Base-by-base conservation (phyloP, 352 stramenopile genomes). In the Phytopythium vexans region DNA sequence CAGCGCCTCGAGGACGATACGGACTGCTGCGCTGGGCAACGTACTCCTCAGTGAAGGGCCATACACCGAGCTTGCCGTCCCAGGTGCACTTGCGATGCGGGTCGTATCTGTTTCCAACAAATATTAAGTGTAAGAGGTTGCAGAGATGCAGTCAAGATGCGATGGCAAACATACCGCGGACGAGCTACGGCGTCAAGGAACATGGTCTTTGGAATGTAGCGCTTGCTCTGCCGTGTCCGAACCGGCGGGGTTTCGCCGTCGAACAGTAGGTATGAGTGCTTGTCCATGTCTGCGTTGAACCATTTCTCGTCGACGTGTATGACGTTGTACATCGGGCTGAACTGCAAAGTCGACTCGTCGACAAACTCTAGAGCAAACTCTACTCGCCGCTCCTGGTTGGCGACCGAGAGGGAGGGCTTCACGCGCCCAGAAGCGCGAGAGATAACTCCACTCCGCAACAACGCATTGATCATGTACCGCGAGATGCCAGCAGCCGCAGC, bases 1-100 rank as follows among this genome's bases (percentile, higher is more conserved):
- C 3, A 3, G 49, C 15, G 5, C 59, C 54, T 10, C 53, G 64
- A 8, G 21, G 27, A 8, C 54, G 56, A 32, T 67, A 56, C 16
- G 50, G 38, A 32, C 56, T 76, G 8, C 37, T 52, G 1, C 49
- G 48, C 43, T 64, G 6, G 1, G 67, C 60, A 0, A 54, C 12
- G 2, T 12, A 45, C 1, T 40, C 15, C 34, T 67, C 41, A 1
- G 35, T 50, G 39, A 76, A 72, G 3, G 45, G 44, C 58, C 66
- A 70, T 1, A 64, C 65, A 11, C 59, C 67, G 27, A 67, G 57
- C 31, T 75, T 72, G 0, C 62, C 56, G 27, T 69, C 49, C 6
- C 60, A 61, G 9, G 38, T 51, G n/a, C 7, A 41, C 27, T 60
- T 62, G 10, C 37, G 8, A 42, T 58, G 10, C 21, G 9, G 15